Evolutionary conservation across 2,329 filamentous ascomycete species (phyloP), one percentile per base, ranked within the genome.

Genomic region (Emergomyces africanus): DNA sequence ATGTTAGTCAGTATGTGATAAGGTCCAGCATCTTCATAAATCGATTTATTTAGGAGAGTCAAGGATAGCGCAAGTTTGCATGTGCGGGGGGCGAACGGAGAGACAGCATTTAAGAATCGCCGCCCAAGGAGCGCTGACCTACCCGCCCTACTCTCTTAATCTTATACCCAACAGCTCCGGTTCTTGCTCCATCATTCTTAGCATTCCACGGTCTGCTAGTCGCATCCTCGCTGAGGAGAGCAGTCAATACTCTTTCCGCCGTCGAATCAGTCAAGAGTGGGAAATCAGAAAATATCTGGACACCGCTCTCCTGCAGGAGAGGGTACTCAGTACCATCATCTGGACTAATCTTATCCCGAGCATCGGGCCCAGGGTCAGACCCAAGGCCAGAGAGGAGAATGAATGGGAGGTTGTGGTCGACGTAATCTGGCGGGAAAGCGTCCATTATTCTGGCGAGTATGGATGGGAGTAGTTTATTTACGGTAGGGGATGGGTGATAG

Each of bases 341-440:
- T n/a, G 62, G 41, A 6, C 50, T n/a, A 15, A 20, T 20, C 4
- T 37, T 23, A 18, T 50, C 42, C 25, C 51, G 28, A 14, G 25
- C 6, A 5, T 69, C 67, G 56, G 67, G 69, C 66, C 72, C 75
- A 50, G 61, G 66, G 9, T 63, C 66, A 64, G 69, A 69, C 69
- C 74, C 79, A 39, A 96, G 80, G 14, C 92, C 94, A 42, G 90
- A 90, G 39, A 95, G 81, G 53, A 95, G 78, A 62, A 97, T 76
- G 60, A 96, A 81, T 41, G 92, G 92, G 67, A 95, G 81, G 74
- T 94, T 95, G 75, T 94, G 90, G 71, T 86, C 83, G 72, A 95
- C 79, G 77, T 91, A 95, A 73, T 86, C 87, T 64, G 72, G 66
- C 28, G 76, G 75, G 63, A 76, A 78, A 61, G 72, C 73, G 66